phyloP scores from a whole-genome alignment of 306 rosid species.

The Lathyrus aphaca region DNA sequence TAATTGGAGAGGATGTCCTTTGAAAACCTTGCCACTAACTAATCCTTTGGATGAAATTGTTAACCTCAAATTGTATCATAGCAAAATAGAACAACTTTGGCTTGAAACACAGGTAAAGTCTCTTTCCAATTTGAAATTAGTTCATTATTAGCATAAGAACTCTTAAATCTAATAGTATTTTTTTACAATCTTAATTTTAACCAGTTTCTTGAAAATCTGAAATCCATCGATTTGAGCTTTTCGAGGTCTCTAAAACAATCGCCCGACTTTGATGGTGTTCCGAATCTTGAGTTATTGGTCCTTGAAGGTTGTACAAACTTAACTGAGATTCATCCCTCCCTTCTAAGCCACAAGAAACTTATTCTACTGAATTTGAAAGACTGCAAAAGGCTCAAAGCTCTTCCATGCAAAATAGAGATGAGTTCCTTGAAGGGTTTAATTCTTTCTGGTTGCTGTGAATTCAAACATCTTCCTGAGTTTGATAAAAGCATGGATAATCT shows the following conservation, averaged over 20 bases:
- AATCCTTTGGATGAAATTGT: constrained; percentile 38
- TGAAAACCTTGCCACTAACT: constrained; percentile 36
- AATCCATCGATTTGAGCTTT: constrained; percentile 38
- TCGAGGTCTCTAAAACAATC: constrained; percentile 18
- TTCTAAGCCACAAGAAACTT: constrained; percentile 39
- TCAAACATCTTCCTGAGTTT: constrained; percentile 42
- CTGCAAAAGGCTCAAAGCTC: constrained; percentile 45
- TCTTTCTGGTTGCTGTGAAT: constrained; percentile 43
- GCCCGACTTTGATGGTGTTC: constrained; percentile 34
- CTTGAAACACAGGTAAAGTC: constrained; percentile 38
- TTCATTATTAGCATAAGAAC: neutral
- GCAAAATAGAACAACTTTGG: constrained; percentile 45
- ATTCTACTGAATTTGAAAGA: constrained; percentile 33
- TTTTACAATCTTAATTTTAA: neutral
- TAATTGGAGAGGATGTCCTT: constrained; percentile 42
- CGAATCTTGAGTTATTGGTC: constrained; percentile 43
- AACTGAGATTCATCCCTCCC: constrained; percentile 37
- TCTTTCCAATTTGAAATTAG: neutral
- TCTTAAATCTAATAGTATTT: too few relatives aligned
- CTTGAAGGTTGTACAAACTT: constrained; percentile 45
- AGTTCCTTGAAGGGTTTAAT: constrained; percentile 30
- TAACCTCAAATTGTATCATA: constrained; percentile 38
- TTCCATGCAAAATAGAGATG: constrained; percentile 44
- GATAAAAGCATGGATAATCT: constrained; percentile 35
- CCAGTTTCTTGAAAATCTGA: constrained; percentile 37